Percentiles rank a stretch among this genome's conserved stretches.
Conservation (phyloP, 805 yeast genomes). For the Limtongozyma cylindracea region DNA sequence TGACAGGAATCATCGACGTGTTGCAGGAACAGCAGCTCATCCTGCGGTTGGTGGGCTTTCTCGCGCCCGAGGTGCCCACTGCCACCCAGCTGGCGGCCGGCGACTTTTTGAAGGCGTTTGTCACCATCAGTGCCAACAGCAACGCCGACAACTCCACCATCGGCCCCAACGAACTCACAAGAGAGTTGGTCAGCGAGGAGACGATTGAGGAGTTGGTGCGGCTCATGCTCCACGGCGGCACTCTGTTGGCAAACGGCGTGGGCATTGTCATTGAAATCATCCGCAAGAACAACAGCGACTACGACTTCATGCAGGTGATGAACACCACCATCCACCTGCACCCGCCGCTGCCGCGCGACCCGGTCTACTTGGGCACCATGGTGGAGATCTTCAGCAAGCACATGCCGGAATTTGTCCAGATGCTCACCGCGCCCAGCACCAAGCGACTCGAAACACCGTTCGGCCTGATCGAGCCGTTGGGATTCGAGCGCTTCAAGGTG, state of each 20-base stretch:
- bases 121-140: slow-evolving; percentile 18
- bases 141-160: slow-evolving; percentile 18
- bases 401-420: slow-evolving; percentile 11
- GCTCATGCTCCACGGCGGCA: slow-evolving; percentile 18
- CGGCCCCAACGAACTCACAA: slow-evolving; percentile 19
- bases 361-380: slow-evolving; percentile 17
- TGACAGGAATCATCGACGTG: slow-evolving; percentile 19
- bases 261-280: slow-evolving; percentile 20
- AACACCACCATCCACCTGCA: slow-evolving; percentile 18
- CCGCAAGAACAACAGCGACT: slow-evolving; percentile 18
- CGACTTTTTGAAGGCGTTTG: slow-evolving; percentile 17
- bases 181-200: slow-evolving; percentile 14
- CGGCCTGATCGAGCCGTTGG: slow-evolving; percentile 13
- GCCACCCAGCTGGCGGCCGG: slow-evolving; percentile 16
- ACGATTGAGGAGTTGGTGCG: slow-evolving; percentile 11
- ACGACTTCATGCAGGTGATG: slow-evolving; percentile 17
- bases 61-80: slow-evolving; percentile 4
- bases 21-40: slow-evolving; percentile 14
- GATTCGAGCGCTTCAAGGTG: slow-evolving; percentile 18
- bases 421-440: slow-evolving; percentile 6
- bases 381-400: slow-evolving; percentile 13
- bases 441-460: slow-evolving; percentile 5
- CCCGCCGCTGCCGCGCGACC: slow-evolving; percentile 21
- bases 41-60: slow-evolving; percentile 9
- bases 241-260: slow-evolving; percentile 20